These are phyloP conservation scores for Crithidia thermophila DNA, from an alignment of 208 protist genomes.

Conservation along the genomic window DNA sequence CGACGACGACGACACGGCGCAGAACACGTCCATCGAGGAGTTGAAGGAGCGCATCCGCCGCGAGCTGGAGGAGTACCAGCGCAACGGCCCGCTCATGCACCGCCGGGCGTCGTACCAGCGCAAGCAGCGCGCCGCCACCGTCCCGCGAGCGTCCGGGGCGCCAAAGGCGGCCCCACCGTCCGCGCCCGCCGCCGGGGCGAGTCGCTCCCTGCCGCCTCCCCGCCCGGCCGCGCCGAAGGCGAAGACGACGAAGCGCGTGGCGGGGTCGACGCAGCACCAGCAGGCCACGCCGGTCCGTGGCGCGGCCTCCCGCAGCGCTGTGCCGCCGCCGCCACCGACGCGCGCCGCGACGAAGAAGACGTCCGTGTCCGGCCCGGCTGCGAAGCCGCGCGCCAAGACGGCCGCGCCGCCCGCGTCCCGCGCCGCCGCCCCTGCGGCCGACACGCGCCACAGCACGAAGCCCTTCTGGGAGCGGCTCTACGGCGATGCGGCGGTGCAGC, in stretches of 20 bases:
- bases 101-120: slow-evolving; percentile 17
- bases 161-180: background rate
- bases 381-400: slow-evolving; percentile 13
- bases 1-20: slow-evolving; percentile 42
- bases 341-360: background rate
- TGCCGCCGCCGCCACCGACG: background rate
- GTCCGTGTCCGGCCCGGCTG: background rate
- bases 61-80: slow-evolving; percentile 73
- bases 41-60: slow-evolving; percentile 62
- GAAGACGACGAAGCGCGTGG: slow-evolving; percentile 4
- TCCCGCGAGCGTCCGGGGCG: background rate
- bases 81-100: slow-evolving; percentile 46
- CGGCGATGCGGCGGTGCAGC: slow-evolving; percentile 31
- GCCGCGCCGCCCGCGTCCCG: background rate
- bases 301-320: background rate
- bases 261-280: background rate
- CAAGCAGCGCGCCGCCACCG: slow-evolving; percentile 13
- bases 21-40: slow-evolving; percentile 47
- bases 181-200: background rate
- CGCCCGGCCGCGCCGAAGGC: background rate
- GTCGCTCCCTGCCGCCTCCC: background rate
- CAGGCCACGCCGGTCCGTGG: background rate
- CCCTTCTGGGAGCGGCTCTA: slow-evolving; percentile 55
- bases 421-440: background rate
- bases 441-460: background rate